phyloP scores from a whole-genome alignment of 2,329 filamentous ascomycete genomes.

The Aspergillus sp. region DNA sequence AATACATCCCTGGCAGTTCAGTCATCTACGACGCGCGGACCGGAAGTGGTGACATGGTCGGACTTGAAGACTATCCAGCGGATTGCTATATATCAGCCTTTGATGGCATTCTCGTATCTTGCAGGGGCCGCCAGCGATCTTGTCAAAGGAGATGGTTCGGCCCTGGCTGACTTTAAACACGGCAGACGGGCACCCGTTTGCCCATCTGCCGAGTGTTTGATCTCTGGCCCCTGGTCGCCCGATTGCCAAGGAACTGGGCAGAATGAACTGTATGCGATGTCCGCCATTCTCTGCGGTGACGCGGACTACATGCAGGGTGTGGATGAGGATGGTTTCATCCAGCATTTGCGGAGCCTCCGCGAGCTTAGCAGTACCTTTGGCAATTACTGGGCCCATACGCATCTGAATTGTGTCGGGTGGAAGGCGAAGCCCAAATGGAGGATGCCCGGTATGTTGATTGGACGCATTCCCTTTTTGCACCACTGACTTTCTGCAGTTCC shows the following conservation, averaged over 20 bases:
- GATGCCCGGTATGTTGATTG: slow-evolving; percentile 28
- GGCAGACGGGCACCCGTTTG: slow-evolving; percentile 24
- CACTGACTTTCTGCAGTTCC: slow-evolving; percentile 20
- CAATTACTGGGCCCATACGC: slow-evolving; percentile 41
- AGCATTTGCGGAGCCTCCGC: slow-evolving; percentile 22
- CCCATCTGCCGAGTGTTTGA: slow-evolving; percentile 27
- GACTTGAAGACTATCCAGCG: slow-evolving; percentile 33
- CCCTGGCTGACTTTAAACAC: slow-evolving; percentile 33
- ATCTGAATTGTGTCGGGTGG: slow-evolving; percentile 40
- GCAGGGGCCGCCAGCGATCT: slow-evolving; percentile 28
- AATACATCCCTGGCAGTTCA: slow-evolving; percentile 31
- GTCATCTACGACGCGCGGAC: slow-evolving; percentile 28
- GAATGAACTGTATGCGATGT: slow-evolving; percentile 28
- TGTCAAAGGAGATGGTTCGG: slow-evolving; percentile 24
- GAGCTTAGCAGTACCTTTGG: slow-evolving; percentile 29
- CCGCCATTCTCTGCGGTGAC: slow-evolving; percentile 34
- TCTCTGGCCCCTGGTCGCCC: slow-evolving; percentile 31
- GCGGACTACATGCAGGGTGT: slow-evolving; percentile 23
- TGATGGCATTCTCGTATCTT: slow-evolving; percentile 28
- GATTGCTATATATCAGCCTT: slow-evolving; percentile 33
- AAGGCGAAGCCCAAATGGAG: slow-evolving; percentile 33
- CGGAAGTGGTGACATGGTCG: slow-evolving; percentile 37
- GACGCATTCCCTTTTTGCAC: not conserved
- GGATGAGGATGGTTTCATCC: slow-evolving; percentile 21
- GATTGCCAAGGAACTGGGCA: slow-evolving; percentile 26